phyloP scores from a whole-genome alignment of 352 stramenopile genomes.

The Blastocystis sp. region DNA sequence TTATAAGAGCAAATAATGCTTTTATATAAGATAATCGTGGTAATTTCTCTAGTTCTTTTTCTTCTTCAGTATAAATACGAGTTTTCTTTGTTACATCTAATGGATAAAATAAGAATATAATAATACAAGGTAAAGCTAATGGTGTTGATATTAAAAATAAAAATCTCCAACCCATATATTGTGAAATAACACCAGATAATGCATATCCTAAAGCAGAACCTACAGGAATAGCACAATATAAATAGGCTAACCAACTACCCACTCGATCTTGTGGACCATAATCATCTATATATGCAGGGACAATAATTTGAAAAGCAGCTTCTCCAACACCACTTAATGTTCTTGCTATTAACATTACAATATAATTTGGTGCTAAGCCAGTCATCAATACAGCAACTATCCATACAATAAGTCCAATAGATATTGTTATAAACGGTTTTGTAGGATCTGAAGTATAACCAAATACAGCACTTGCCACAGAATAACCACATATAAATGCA shows the following conservation, averaged over 20 bases:
- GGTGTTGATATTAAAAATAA: slow-evolving; percentile 12
- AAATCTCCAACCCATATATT: slow-evolving; percentile 26
- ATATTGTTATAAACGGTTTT: slow-evolving; percentile 9
- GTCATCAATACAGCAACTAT: not conserved
- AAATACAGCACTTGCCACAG: slow-evolving; percentile 10
- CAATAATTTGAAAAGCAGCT: slow-evolving; percentile 34
- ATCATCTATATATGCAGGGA: slow-evolving; percentile 32
- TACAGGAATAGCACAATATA: slow-evolving; percentile 32
- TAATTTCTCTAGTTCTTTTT: not conserved
- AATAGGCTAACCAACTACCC: not conserved
- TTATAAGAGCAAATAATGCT: not conserved
- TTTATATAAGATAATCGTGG: not conserved
- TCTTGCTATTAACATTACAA: not conserved
- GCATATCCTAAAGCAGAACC: slow-evolving; percentile 21
- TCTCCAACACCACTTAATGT: slow-evolving; percentile 27
- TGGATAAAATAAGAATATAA: slow-evolving; percentile 23
- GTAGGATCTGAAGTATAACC: slow-evolving; percentile 13
- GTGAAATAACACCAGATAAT: slow-evolving; percentile 11
- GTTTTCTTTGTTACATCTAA: not conserved
- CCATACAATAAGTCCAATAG: slow-evolving; percentile 17
- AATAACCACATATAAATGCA: slow-evolving; percentile 29
- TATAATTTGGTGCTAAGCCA: slow-evolving; percentile 17
- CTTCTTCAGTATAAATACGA: not conserved
- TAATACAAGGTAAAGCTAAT: slow-evolving; percentile 15
- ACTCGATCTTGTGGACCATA: slow-evolving; percentile 14